phyloP scores from a whole-genome alignment of 1,284 basidiomycete genomes.

The Naganishia cerealis region DNA sequence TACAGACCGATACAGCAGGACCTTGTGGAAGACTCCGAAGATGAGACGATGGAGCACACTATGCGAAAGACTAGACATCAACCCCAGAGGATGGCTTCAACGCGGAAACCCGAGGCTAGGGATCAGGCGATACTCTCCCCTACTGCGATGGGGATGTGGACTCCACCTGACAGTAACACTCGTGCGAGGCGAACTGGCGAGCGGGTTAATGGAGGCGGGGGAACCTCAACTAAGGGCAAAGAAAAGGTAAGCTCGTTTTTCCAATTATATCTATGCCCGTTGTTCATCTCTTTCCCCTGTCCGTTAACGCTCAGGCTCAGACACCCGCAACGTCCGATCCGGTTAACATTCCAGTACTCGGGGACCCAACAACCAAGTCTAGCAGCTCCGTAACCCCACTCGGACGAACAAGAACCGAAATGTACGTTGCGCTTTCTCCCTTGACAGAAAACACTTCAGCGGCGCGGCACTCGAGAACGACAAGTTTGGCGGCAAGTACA shows the following conservation, averaged over 20 bases:
- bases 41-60: not conserved
- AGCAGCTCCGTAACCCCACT: not conserved
- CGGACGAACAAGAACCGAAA: not conserved
- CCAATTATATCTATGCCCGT: not conserved
- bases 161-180: slow-evolving; percentile 5
- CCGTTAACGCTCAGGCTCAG: not conserved
- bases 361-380: not conserved
- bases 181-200: not conserved
- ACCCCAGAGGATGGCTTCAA: slow-evolving; percentile 1
- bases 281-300: too few relatives aligned
- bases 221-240: slow-evolving; percentile 2
- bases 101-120: slow-evolving; percentile 1
- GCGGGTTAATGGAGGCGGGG: not conserved
- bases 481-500: too few relatives aligned
- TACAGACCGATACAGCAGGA: slow-evolving; percentile 14
- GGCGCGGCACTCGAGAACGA: too few relatives aligned
- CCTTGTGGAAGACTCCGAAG: not conserved
- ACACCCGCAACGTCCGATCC: slow-evolving; percentile 2
- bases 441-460: not conserved
- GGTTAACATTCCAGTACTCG: slow-evolving; percentile 7
- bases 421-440: not conserved
- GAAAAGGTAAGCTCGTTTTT: slow-evolving; percentile 4
- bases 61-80: slow-evolving; percentile 14
- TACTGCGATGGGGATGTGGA: not conserved
- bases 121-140: not conserved